Base-by-base conservation (phyloP, 805 yeast species). In the Candida sakaeoensis region DNA sequence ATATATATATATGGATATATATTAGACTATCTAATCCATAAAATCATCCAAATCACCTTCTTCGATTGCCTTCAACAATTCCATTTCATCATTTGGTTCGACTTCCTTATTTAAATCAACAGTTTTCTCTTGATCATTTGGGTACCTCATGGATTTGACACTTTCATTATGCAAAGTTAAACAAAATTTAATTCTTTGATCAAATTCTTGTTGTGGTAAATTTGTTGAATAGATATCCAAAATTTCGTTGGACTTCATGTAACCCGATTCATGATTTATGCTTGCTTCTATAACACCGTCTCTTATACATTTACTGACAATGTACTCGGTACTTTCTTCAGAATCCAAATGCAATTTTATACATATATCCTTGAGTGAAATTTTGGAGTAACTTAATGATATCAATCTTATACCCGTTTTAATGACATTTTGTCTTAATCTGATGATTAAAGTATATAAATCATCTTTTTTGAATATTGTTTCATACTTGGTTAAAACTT, bases 261-360 rank as follows among this genome's bases (percentile, higher is more conserved):
- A 90, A 2, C 97, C 97, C 47, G 78, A 73, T 57, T 86, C 87
- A 64, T 90, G 96, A 59, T 93, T 86, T 51, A 93, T 85, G 40
- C 80, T 77, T 3, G 99, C 98, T 55, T 93, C 98, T 58, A 93
- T 87, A 38, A 93, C 98, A 44, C 96, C 96, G 60, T 93, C 99
- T 55, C 96, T 81, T 43, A 93, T 91, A 18, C 97, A 93, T 69
- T 93, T 91, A 27, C 96, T 87, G 16, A 93, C 96, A 61, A 93
- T 89, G 61, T 91, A 93, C 68, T 93, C 99, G 1, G 96, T 95
- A 52, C 91, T 82, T 56, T 93, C 90, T 68, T 93, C 99, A 36
- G 90, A 82, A 54, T 91, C 99, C 46, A 93, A 75, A 51, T 85
- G 89, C 57, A 93, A 76, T 58, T 91, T 87, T 53, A 93, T 76